These are phyloP conservation scores for Sungouiella thailandica DNA, from an alignment of 805 yeast species.

Conservation along the genomic window DNA sequence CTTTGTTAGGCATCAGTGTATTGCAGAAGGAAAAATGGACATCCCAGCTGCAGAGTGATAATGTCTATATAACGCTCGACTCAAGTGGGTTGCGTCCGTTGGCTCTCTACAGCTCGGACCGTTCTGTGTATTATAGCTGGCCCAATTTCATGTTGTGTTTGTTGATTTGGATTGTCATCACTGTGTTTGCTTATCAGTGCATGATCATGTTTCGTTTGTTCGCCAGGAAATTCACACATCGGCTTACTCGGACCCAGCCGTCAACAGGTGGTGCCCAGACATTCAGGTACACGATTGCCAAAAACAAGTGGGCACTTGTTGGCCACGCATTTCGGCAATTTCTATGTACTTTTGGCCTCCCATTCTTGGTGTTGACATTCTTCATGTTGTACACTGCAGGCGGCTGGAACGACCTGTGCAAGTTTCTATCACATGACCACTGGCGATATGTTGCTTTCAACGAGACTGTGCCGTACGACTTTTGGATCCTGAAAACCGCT, in stretches of 20 bases:
- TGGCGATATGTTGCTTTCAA: neutral
- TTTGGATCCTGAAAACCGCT: conserved; percentile 1
- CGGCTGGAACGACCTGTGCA: conserved; percentile 2
- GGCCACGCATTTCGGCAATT: conserved; percentile 32
- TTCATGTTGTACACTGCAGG: conserved; percentile 25
- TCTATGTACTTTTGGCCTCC: conserved; percentile 34
- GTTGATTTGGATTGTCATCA: conserved; percentile 21
- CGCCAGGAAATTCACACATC: neutral
- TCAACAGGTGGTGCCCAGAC: neutral
- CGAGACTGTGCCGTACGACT: neutral
- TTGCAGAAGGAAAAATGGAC: conserved; percentile 7
- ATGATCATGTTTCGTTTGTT: conserved; percentile 17
- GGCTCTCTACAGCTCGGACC: conserved; percentile 24
- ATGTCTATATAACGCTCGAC: conserved; percentile 39
- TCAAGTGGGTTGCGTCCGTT: conserved; percentile 38
- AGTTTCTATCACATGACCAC: neutral
- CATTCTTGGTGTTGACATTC: conserved; percentile 39
- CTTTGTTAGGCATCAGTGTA: conserved; percentile 38
- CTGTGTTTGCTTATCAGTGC: conserved; percentile 18
- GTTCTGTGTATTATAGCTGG: conserved; percentile 32
- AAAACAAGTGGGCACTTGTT: conserved; percentile 14
- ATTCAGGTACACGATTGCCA: conserved; percentile 2
- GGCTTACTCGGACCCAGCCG: neutral
- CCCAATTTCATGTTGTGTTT: conserved; percentile 37
- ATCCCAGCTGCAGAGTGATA: conserved; percentile 18